Percentiles rank a stretch among this genome's conserved stretches.
These are phyloP conservation scores for Lentinula detonsa DNA, from an alignment of 768 basidiomycete genomes.

Conservation along the genomic window DNA sequence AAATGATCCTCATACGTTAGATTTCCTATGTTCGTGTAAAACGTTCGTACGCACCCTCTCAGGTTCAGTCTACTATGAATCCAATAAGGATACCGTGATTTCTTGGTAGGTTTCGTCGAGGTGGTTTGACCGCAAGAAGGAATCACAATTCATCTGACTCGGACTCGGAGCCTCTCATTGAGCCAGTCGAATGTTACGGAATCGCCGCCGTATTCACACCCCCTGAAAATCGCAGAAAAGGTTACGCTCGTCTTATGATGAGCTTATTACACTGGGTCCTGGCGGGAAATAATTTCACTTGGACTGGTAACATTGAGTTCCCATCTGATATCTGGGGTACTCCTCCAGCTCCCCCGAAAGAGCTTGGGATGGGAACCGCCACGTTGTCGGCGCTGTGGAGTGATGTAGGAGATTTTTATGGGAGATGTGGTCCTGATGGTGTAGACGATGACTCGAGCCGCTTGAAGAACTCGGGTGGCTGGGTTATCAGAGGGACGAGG, in stretches of 20 bases:
- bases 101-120: slow-evolving; percentile 22
- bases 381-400: slow-evolving; percentile 47
- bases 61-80: too few species aligned
- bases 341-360: slow-evolving; percentile 28
- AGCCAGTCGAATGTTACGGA: slow-evolving; percentile 39
- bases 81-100: not conserved
- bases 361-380: slow-evolving; percentile 27
- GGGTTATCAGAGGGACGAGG: slow-evolving; percentile 30
- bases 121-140: slow-evolving; percentile 19
- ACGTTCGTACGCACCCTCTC: slow-evolving; percentile 34
- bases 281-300: slow-evolving; percentile 22
- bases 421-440: slow-evolving; percentile 27
- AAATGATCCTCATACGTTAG: slow-evolving; percentile 39
- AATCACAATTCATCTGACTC: not conserved
- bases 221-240: slow-evolving; percentile 38
- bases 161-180: not conserved
- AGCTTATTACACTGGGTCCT: slow-evolving; percentile 53
- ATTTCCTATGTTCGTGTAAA: slow-evolving; percentile 57
- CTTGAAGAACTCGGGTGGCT: slow-evolving; percentile 24
- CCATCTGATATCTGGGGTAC: slow-evolving; percentile 39
- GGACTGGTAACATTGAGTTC: slow-evolving; percentile 14
- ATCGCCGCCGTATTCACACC: slow-evolving; percentile 57
- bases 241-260: slow-evolving; percentile 63
- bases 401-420: slow-evolving; percentile 49
- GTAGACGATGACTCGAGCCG: not conserved